Conservation (phyloP, 306 rosid genomes). For the Erythrophleum fordii region DNA sequence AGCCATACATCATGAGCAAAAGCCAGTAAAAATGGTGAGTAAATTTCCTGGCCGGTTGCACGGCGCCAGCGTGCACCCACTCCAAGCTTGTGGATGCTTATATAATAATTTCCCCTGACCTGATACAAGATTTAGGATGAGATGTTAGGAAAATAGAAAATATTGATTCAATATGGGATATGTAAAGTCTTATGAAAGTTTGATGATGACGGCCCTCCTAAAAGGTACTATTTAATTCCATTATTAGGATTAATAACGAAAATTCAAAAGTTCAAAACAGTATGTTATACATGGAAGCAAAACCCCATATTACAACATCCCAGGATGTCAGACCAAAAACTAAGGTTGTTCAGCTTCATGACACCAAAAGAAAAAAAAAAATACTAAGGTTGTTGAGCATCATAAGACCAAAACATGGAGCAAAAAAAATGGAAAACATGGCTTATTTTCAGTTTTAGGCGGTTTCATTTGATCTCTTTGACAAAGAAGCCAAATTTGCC, state of each 20-base stretch:
- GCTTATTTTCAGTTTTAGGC: neutral
- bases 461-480: neutral
- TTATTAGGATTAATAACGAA: too few relatives aligned
- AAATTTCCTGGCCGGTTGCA: slow-evolving; percentile 73
- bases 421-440: slow-evolving; percentile 8
- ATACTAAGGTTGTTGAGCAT: too few relatives aligned
- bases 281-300: neutral
- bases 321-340: neutral
- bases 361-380: neutral
- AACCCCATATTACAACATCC: neutral
- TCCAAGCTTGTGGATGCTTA: slow-evolving; percentile 55
- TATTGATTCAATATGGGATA: neutral
- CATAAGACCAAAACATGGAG: neutral
- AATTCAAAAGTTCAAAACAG: too few relatives aligned
- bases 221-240: too few relatives aligned
- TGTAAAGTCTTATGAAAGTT: neutral
- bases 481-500: neutral
- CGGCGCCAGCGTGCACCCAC: slow-evolving; percentile 79
- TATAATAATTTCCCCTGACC: slow-evolving; percentile 74
- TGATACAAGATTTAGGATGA: slow-evolving; percentile 39
- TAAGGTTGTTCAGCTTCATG: neutral
- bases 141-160: neutral
- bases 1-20: slow-evolving; percentile 68
- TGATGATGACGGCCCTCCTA: too few relatives aligned
- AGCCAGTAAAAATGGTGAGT: slow-evolving; percentile 72